These are phyloP conservation scores for Apophysomyces trapeziformis DNA, from an alignment of 371 early-diverging fungal species.

Conservation along the genomic window DNA sequence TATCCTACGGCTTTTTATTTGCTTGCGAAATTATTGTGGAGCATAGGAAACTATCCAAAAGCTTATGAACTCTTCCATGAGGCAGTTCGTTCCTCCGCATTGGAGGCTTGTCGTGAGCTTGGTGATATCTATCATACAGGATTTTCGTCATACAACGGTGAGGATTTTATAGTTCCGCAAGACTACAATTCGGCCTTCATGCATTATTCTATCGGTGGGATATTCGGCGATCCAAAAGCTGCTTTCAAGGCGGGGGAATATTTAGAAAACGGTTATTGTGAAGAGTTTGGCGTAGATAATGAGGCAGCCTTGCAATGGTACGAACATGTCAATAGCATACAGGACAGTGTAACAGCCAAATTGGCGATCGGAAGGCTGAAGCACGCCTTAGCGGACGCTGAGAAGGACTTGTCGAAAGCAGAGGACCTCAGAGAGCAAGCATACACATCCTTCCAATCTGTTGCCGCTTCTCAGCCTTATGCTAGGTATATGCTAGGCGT, in stretches of 20 bases:
- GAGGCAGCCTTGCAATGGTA: conserved; percentile 13
- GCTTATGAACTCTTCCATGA: neutral
- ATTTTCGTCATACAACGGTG: neutral
- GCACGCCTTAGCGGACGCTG: conserved; percentile 15
- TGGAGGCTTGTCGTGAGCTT: neutral
- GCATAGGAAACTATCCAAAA: neutral
- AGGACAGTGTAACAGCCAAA: neutral
- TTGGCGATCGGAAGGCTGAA: conserved; percentile 25
- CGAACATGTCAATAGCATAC: neutral
- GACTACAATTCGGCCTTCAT: conserved; percentile 20
- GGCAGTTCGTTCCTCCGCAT: neutral
- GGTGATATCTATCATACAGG: neutral
- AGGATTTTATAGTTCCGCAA: conserved; percentile 9
- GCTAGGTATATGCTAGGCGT: conserved; percentile 31
- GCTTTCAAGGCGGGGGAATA: conserved; percentile 18
- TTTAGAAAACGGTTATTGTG: conserved; percentile 3
- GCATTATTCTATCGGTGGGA: neutral
- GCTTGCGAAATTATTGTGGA: neutral
- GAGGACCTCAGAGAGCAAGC: conserved; percentile 16
- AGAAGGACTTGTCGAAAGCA: neutral
- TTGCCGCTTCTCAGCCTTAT: neutral
- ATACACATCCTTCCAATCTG: conserved; percentile 17
- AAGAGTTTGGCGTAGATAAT: neutral
- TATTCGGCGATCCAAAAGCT: neutral
- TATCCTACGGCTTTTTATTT: neutral